Evolutionary conservation across 345 rosid species (phyloP).

Genomic region (Eucalyptus dawsonii): DNA sequence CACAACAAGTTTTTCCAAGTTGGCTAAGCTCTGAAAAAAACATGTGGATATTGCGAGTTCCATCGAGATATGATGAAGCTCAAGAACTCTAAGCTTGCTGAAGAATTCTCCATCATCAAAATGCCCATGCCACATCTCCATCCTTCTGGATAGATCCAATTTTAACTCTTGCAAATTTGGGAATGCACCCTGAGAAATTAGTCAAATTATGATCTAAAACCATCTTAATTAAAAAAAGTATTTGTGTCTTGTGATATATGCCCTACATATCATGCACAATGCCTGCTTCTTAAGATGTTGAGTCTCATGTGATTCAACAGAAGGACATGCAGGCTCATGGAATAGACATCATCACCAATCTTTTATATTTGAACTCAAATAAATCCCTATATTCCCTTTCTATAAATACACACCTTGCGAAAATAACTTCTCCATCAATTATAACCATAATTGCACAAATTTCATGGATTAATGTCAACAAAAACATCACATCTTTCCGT

Average conservation of each 20-base stretch:
- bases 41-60: not conserved
- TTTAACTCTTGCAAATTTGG: not conserved
- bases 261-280: too few species aligned
- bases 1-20: not conserved
- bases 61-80: not conserved
- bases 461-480: not conserved
- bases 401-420: accelerated
- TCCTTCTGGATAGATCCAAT: not conserved
- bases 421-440: not conserved
- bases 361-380: not conserved
- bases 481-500: not conserved
- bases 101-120: not conserved
- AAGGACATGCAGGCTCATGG: too few species aligned
- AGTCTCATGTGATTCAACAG: too few species aligned
- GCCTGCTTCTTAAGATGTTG: too few species aligned
- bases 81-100: not conserved
- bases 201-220: too few species aligned
- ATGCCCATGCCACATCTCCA: not conserved
- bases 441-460: not conserved
- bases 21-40: not conserved
- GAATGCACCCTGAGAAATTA: not conserved
- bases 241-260: too few species aligned
- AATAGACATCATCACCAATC: too few species aligned
- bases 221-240: too few species aligned
- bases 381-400: not conserved